Percentiles rank a stretch among this genome's conserved stretches.
Evolutionary conservation across 2,329 filamentous ascomycete species (phyloP).

Genomic region (Fusarium sp.): DNA sequence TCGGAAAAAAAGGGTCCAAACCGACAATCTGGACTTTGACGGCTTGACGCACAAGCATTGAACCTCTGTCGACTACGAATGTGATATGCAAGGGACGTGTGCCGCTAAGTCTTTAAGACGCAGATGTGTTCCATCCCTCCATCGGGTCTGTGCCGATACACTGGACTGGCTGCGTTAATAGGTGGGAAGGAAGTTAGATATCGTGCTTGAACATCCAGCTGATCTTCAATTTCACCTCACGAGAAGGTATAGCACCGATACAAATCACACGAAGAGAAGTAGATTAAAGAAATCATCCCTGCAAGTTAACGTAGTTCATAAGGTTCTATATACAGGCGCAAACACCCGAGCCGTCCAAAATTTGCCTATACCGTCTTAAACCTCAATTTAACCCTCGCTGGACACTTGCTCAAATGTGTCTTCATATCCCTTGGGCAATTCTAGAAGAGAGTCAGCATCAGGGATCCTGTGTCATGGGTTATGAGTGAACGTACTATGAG

Average conservation of each 20-base stretch:
- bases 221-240: background rate
- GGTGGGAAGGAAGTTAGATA: background rate
- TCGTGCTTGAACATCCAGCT: background rate
- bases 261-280: background rate
- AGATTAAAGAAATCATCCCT: background rate
- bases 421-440: background rate
- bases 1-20: slow-evolving; percentile 45
- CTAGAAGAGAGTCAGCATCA: background rate
- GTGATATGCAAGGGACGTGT: background rate
- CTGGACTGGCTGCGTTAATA: background rate
- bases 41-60: slow-evolving; percentile 29
- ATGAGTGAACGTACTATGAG: background rate
- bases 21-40: slow-evolving; percentile 41
- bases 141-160: background rate
- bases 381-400: background rate
- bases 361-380: background rate
- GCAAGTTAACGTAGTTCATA: background rate
- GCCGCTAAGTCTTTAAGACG: background rate
- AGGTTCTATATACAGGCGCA: background rate
- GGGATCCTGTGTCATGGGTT: too few species aligned
- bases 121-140: background rate
- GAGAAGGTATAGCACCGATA: background rate
- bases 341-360: background rate
- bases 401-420: background rate
- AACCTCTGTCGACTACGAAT: background rate